Percentiles rank a stretch among this genome's conserved stretches.
Conservation (phyloP, 345 rosid genomes). For the Acer negundo region DNA sequence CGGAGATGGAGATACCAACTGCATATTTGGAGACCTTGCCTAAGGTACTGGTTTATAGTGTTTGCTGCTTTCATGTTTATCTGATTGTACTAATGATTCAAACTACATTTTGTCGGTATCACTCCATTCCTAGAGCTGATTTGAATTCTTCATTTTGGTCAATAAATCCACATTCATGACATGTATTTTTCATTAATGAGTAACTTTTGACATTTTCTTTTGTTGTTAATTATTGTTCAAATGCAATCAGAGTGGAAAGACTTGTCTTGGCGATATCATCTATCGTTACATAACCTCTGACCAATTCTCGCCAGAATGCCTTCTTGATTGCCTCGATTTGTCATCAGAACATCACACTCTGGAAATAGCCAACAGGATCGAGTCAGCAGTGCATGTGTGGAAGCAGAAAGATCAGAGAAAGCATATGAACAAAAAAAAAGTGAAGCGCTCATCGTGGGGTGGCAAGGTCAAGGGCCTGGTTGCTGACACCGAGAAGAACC, state of each 20-base stretch:
- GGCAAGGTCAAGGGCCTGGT: constrained; percentile 91
- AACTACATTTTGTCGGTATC: not conserved
- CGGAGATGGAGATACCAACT: constrained; percentile 90
- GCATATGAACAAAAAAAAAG: constrained; percentile 41
- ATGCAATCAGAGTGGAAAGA: constrained; percentile 62
- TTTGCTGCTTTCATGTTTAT: too few species aligned
- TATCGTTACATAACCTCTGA: constrained; percentile 79
- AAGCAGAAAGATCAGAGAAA: constrained; percentile 62
- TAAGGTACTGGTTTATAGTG: constrained; percentile 49
- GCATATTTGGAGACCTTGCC: constrained; percentile 89
- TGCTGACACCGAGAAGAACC: constrained; percentile 55
- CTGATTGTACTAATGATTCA: not conserved
- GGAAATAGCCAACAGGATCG: constrained; percentile 82
- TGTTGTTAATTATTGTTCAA: not conserved
- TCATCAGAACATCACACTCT: constrained; percentile 84
- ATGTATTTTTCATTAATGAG: not conserved
- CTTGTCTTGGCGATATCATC: constrained; percentile 79
- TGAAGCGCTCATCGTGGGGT: constrained; percentile 69
- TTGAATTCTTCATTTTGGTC: not conserved
- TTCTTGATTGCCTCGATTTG: constrained; percentile 84
- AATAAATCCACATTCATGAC: too few species aligned
- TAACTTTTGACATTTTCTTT: constrained; percentile 8
- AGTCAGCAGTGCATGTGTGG: constrained; percentile 87
- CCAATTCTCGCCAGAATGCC: constrained; percentile 80
- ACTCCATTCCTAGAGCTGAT: too few species aligned